These are phyloP conservation scores for Cyberlindnera misumaiensis DNA, from an alignment of 805 yeast species.

Conservation along the genomic window DNA sequence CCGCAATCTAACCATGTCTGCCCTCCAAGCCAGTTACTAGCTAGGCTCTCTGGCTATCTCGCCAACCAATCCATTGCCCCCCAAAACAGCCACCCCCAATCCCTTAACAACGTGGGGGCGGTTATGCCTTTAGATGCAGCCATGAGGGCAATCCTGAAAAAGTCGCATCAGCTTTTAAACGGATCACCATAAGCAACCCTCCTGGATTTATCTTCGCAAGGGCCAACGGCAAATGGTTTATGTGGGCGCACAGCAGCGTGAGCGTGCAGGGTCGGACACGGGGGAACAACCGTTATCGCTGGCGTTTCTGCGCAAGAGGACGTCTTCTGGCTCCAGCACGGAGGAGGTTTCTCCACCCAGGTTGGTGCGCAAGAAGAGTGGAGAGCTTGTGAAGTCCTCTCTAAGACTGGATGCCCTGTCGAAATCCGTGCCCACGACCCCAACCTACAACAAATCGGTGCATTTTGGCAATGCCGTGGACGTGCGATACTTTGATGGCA, in stretches of 20 bases:
- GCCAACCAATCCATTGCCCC: too few relatives aligned
- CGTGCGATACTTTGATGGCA: slow-evolving; percentile 64
- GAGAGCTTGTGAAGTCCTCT: slow-evolving; percentile 78
- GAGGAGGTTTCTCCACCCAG: neutral
- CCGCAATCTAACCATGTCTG: too few relatives aligned
- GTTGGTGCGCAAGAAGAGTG: slow-evolving; percentile 75
- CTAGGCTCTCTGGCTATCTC: too few relatives aligned
- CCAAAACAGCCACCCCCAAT: too few relatives aligned
- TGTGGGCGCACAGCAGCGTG: too few relatives aligned
- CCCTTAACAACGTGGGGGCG: too few relatives aligned
- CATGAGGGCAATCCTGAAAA: too few relatives aligned
- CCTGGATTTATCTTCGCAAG: neutral
- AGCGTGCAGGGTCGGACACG: neutral
- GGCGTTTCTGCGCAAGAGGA: slow-evolving; percentile 17
- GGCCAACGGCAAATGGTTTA: neutral
- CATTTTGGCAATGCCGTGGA: slow-evolving; percentile 71
- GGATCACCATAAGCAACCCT: too few relatives aligned
- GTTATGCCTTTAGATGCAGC: too few relatives aligned
- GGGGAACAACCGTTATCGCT: slow-evolving; percentile 13
- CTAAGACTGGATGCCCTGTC: slow-evolving; percentile 40
- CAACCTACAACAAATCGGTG: slow-evolving; percentile 58
- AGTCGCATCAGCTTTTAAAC: too few relatives aligned
- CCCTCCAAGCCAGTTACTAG: too few relatives aligned
- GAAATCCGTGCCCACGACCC: slow-evolving; percentile 46
- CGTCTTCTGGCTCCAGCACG: slow-evolving; percentile 11